Conservation (phyloP, 257 asterid species). For the Penstemon eatonii region DNA sequence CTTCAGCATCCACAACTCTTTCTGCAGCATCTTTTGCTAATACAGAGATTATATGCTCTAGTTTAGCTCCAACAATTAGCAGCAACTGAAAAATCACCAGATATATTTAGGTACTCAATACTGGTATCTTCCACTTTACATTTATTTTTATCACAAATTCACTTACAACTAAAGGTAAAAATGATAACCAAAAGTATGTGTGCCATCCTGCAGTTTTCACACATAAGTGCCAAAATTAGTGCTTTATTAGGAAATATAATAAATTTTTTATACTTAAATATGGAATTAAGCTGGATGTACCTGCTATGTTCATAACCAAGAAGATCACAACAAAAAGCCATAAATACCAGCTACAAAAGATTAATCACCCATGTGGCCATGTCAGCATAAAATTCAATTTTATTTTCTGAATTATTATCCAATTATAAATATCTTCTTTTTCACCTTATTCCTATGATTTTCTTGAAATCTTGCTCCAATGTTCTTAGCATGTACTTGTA, state of each 20-base stretch:
- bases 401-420: background rate
- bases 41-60: conserved; percentile 79
- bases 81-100: conserved; percentile 50
- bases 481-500: conserved; percentile 77
- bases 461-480: conserved; percentile 76
- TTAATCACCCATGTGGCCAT: conserved; percentile 21
- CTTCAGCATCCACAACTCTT: conserved; percentile 32
- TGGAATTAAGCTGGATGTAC: conserved; percentile 35
- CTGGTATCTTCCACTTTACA: background rate
- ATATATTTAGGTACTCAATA: background rate
- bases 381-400: conserved; percentile 25
- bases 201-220: conserved; percentile 77
- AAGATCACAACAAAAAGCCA: conserved; percentile 86
- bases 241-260: background rate
- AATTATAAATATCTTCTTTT: background rate
- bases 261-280: background rate
- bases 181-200: conserved; percentile 85
- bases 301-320: conserved; percentile 76
- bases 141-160: background rate
- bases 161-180: conserved; percentile 77
- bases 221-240: conserved; percentile 4
- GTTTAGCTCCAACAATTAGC: conserved; percentile 75
- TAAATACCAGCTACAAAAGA: conserved; percentile 73
- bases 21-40: conserved; percentile 62
- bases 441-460: conserved; percentile 80